These are phyloP conservation scores for Calocybe indica DNA, from an alignment of 768 basidiomycete genomes.

Conservation along the genomic window DNA sequence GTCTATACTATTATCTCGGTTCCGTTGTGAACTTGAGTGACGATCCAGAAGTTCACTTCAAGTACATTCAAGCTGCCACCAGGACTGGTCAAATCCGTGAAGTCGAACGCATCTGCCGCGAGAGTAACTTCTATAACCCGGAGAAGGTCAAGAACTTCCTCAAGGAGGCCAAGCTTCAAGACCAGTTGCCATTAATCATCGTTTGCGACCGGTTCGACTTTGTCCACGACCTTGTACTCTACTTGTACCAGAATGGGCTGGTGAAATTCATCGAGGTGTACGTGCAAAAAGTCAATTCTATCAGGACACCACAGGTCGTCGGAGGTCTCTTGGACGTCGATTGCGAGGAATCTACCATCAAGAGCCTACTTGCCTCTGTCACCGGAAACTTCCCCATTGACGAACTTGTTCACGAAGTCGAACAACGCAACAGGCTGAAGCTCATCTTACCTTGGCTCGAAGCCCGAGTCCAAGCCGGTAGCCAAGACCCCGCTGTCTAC, in stretches of 20 bases:
- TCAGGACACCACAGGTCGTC: conserved; percentile 93
- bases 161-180: conserved; percentile 94
- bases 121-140: conserved; percentile 96
- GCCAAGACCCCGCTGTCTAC: conserved; percentile 89
- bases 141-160: conserved; percentile 99
- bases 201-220: conserved; percentile 99
- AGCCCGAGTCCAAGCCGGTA: conserved; percentile 86
- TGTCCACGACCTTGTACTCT: conserved; percentile 97
- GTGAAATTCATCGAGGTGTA: conserved; percentile 99
- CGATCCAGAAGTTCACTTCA: conserved; percentile 98
- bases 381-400: conserved; percentile 97
- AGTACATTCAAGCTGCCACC: conserved; percentile 98
- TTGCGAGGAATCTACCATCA: conserved; percentile 95
- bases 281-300: conserved; percentile 96
- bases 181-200: conserved; percentile 98
- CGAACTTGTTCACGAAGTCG: conserved; percentile 95
- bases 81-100: conserved; percentile 98
- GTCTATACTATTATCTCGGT: conserved; percentile 97
- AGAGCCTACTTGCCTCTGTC: conserved; percentile 87
- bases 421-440: conserved; percentile 93
- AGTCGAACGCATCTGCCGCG: conserved; percentile 97
- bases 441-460: conserved; percentile 97
- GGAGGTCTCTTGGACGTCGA: conserved; percentile 97
- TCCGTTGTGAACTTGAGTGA: conserved; percentile 95
- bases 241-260: conserved; percentile 96